A percentile compares a stretch with the other conserved stretches of the same genome.
Conservation (phyloP, 2,329 filamentous ascomycete species). For the Daldinia eschscholtzii region DNA sequence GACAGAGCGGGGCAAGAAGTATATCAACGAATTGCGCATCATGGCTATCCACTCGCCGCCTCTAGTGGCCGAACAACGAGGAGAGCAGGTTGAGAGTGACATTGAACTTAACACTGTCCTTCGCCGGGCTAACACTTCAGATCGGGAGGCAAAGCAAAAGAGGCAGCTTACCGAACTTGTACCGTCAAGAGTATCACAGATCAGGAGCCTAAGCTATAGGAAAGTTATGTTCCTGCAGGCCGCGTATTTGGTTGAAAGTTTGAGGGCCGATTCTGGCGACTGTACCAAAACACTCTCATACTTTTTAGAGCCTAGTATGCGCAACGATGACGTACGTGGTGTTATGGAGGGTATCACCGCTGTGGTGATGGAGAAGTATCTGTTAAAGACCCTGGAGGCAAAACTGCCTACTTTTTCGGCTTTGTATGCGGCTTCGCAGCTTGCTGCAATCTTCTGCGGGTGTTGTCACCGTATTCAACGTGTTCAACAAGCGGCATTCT, state of each 20-base stretch:
- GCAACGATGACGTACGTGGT: constrained; percentile 71
- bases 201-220: constrained; percentile 85
- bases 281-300: constrained; percentile 92
- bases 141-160: constrained; percentile 84
- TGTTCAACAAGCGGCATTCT: constrained; percentile 87
- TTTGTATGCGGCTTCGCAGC: constrained; percentile 87
- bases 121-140: constrained; percentile 83
- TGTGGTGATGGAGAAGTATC: constrained; percentile 83
- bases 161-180: constrained; percentile 79
- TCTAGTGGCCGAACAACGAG: constrained; percentile 87
- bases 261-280: constrained; percentile 87
- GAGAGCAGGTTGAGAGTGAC: constrained; percentile 92
- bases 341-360: constrained; percentile 74
- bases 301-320: constrained; percentile 92
- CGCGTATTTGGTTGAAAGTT: constrained; percentile 87
- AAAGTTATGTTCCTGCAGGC: constrained; percentile 94
- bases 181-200: constrained; percentile 81
- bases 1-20: constrained; percentile 78
- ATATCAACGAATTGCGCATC: constrained; percentile 81
- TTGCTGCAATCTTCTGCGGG: constrained; percentile 84
- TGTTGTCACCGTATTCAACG: constrained; percentile 95
- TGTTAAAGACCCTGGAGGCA: constrained; percentile 79
- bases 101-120: constrained; percentile 96
- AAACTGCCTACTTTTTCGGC: constrained; percentile 85
- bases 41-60: constrained; percentile 91